Base-by-base conservation (phyloP, 371 early-diverging fungal species). In the Basidiobolus heterosporus region DNA sequence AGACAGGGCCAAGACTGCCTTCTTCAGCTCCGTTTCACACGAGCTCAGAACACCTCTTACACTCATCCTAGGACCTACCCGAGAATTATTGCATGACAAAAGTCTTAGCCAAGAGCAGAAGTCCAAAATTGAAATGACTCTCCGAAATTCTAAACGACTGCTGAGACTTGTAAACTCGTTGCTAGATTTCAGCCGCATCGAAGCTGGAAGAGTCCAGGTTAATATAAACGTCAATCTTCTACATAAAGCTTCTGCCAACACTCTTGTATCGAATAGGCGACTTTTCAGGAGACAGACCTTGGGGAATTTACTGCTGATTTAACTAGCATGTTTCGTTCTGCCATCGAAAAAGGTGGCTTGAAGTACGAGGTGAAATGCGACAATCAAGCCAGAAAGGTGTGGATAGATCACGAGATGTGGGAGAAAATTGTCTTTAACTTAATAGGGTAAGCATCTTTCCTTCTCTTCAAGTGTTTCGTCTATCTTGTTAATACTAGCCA, bases 131-230 rank as follows among this genome's bases (percentile, higher is more conserved):
- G 52, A 58, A 17, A 54, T 69, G 52, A 58, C 60, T 16, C 58
- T 52, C 9, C 51, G 63, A 20, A 69, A 69, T 36, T 55, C 66
- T 3, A 36, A 54, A n/a, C 54, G 69, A 8, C 48, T 69, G n/a
- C 50, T 64, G 14, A 60, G 57, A 44, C 53, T 69, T 1, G 65
- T 69, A 37, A 66, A 65, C 51, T 55, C 54, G 1, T 42, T 69
- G 2, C 56, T 69, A 17, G 56, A 59, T 45, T 62, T 66, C 37
- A 57, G 58, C 2, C 51, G 62, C 30, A 51, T 69, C 11, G 64
- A 69, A 37, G 63, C 66, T 8, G 69, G 69, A 44, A 54, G 62
- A 23, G 53, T 62, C 43, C 59, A 57, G 36, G 64, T 66, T 16
- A 38, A 3, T 9, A 30, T 30, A 3, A 9, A 30, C 9, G 3